phyloP scores from a whole-genome alignment of 768 basidiomycete genomes.

The Suillus spraguei region DNA sequence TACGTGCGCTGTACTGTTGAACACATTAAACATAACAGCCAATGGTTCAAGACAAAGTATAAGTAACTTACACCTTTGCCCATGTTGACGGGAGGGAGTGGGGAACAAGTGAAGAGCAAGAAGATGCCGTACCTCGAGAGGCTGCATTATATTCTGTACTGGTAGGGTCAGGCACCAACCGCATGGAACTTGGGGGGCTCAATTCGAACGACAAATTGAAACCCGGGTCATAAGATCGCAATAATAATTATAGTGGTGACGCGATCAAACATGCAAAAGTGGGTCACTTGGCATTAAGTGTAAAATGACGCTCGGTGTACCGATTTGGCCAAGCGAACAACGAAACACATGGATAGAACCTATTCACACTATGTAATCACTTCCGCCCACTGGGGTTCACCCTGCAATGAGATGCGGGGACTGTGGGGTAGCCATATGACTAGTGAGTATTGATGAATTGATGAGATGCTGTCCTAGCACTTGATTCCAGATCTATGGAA shows the following conservation, averaged over 20 bases:
- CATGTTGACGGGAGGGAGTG: slow-evolving; percentile 20
- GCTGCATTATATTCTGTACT: background rate
- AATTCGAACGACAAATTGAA: slow-evolving; percentile 6
- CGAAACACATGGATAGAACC: background rate
- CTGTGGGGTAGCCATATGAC: background rate
- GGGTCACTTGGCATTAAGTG: background rate
- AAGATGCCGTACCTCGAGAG: background rate
- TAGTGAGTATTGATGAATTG: background rate
- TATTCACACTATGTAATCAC: too few species aligned
- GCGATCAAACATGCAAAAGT: background rate
- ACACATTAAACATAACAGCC: slow-evolving; percentile 9
- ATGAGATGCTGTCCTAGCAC: background rate
- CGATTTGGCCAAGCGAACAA: background rate
- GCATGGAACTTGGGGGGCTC: slow-evolving; percentile 12
- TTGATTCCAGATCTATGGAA: background rate
- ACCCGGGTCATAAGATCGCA: slow-evolving; percentile 13
- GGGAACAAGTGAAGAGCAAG: slow-evolving; percentile 9
- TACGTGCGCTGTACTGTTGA: slow-evolving; percentile 52
- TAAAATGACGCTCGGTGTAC: background rate
- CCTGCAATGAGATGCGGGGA: slow-evolving; percentile 2
- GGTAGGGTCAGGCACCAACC: slow-evolving; percentile 14
- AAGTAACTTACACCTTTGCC: slow-evolving; percentile 24
- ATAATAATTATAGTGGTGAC: background rate
- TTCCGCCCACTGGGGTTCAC: background rate
- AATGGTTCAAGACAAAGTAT: background rate